Evolutionary conservation across 345 rosid species (phyloP).

Genomic region (Acer campestre): DNA sequence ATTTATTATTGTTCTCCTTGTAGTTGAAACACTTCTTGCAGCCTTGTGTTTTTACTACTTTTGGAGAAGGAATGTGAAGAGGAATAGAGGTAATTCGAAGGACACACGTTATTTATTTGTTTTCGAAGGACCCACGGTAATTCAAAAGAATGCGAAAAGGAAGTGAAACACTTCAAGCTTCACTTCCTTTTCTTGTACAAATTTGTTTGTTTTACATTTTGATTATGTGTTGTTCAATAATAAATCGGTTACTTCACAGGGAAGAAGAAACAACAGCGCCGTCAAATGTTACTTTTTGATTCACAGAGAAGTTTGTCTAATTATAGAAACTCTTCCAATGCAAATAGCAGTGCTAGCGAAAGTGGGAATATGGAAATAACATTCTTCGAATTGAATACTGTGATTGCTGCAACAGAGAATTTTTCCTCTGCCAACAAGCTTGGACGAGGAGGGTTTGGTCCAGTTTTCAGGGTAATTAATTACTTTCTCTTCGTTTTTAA

Average conservation of each 20-base stretch:
- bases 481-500: no score
- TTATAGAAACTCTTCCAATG: not conserved
- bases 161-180: no score
- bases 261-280: not conserved
- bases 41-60: not conserved
- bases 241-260: not conserved
- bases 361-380: conserved; percentile 16
- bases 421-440: conserved; percentile 30
- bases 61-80: not conserved
- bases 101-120: not conserved
- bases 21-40: not conserved
- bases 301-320: not conserved
- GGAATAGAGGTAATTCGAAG: not conserved
- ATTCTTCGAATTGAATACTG: conserved; percentile 4
- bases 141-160: no score
- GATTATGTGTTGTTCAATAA: no score
- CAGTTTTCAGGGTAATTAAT: conserved; percentile 29
- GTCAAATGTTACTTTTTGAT: not conserved
- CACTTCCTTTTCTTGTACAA: no score
- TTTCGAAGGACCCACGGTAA: no score
- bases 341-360: not conserved
- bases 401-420: conserved; percentile 26
- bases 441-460: conserved; percentile 33
- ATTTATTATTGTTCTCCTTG: not conserved
- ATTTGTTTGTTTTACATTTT: no score